Evolutionary conservation across 192 early-diverging fungal species (phyloP).

Genomic region (Podila epicladia): DNA sequence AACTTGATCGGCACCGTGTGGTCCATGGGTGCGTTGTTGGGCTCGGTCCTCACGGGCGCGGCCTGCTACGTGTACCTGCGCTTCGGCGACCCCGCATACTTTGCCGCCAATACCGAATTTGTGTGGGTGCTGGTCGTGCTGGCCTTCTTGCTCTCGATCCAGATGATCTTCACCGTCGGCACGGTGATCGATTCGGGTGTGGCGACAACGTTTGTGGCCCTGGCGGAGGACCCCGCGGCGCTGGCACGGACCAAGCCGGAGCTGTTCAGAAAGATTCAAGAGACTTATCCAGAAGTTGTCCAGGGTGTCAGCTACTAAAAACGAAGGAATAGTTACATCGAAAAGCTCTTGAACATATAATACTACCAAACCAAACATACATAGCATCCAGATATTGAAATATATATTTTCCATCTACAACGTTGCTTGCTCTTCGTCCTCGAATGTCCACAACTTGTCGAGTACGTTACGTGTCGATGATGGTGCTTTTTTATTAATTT

Average conservation of each 20-base stretch:
- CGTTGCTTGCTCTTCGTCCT: no score
- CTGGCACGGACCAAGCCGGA: slow-evolving; percentile 59
- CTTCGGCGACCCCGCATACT: slow-evolving; percentile 7
- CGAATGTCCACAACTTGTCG: no score
- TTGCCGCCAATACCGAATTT: slow-evolving; percentile 20
- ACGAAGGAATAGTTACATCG: not conserved
- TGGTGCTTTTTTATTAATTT: not conserved
- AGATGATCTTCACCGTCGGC: slow-evolving; percentile 82
- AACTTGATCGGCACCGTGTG: slow-evolving; percentile 91
- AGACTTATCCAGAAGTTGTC: slow-evolving; percentile 51
- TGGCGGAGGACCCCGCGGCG: slow-evolving; percentile 88
- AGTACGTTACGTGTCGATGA: no score
- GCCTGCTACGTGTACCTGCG: slow-evolving; percentile 58
- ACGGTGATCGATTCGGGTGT: slow-evolving; percentile 90
- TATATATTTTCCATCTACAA: no score
- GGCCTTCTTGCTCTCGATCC: slow-evolving; percentile 82
- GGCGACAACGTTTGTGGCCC: slow-evolving; percentile 94
- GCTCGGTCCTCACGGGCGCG: slow-evolving; percentile 58
- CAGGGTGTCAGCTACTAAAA: slow-evolving; percentile 33
- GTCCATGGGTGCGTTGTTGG: slow-evolving; percentile 68
- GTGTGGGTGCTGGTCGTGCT: slow-evolving; percentile 63
- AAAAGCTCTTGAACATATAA: no score
- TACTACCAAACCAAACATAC: no score
- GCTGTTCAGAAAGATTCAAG: slow-evolving; percentile 43
- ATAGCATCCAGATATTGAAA: no score